Evolutionary conservation across 1,284 basidiomycete genomes (phyloP).

Genomic region (Coriolopsis trogii): DNA sequence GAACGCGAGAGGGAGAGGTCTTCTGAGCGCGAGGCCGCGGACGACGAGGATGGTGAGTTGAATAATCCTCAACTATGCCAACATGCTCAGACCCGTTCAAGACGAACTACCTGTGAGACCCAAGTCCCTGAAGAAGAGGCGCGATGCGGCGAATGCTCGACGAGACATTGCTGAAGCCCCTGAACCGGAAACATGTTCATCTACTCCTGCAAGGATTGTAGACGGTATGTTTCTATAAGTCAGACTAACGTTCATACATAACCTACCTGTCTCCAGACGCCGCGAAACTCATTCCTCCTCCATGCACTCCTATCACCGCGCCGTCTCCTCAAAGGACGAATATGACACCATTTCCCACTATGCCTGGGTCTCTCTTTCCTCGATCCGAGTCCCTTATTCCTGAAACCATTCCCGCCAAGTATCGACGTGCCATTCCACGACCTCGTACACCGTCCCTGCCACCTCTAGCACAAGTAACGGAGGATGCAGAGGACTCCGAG

Average conservation of each 20-base stretch:
- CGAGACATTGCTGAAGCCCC: conserved; percentile 6
- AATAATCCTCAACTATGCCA: background rate
- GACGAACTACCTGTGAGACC: conserved; percentile 8
- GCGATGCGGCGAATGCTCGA: background rate
- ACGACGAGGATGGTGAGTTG: conserved; percentile 25
- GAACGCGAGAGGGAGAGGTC: conserved; percentile 10
- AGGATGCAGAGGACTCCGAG: background rate
- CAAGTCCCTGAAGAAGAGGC: conserved; percentile 16
- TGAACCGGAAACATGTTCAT: conserved; percentile 8
- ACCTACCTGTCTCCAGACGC: too few relatives aligned
- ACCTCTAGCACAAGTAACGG: background rate
- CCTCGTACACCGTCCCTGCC: conserved; percentile 20
- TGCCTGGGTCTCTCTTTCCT: conserved; percentile 80
- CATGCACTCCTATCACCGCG: conserved; percentile 33
- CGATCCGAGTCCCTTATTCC: conserved; percentile 68
- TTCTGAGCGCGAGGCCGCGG: conserved; percentile 19
- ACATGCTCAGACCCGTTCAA: background rate
- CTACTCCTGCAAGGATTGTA: background rate
- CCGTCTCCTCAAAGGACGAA: too few relatives aligned
- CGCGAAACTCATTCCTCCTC: conserved; percentile 31
- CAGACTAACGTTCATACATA: too few relatives aligned
- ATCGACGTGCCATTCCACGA: conserved; percentile 9
- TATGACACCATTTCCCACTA: conserved; percentile 50
- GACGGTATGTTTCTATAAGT: background rate
- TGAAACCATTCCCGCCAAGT: conserved; percentile 28